Evolutionary conservation across 306 rosid species (phyloP).

Genomic region (Potentilla sterilis): DNA sequence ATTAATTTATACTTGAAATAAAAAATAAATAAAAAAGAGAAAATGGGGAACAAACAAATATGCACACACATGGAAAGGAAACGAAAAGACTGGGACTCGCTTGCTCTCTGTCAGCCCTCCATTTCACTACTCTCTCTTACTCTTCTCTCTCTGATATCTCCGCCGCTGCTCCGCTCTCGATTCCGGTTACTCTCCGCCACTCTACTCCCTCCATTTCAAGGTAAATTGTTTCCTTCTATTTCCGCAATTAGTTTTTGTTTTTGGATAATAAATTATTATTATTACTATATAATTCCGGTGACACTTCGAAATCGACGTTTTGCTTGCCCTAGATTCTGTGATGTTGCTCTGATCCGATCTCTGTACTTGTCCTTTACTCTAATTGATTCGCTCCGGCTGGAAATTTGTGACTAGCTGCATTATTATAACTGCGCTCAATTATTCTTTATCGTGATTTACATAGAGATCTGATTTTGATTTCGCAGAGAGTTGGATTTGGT

Average conservation of each 20-base stretch:
- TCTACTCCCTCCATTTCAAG: slow-evolving; percentile 20
- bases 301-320: slow-evolving; percentile 26
- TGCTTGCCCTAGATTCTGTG: slow-evolving; percentile 45
- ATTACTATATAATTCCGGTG: slow-evolving; percentile 3
- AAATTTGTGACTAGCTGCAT: slow-evolving; percentile 13
- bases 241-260: not conserved
- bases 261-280: not conserved
- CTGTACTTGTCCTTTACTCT: slow-evolving; percentile 4
- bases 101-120: slow-evolving; percentile 20
- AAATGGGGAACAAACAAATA: slow-evolving; percentile 1
- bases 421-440: not conserved
- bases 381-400: not conserved
- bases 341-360: slow-evolving; percentile 57
- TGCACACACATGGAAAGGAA: slow-evolving; percentile 36
- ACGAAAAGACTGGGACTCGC: slow-evolving; percentile 43
- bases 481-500: slow-evolving; percentile 33
- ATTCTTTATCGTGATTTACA: not conserved
- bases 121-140: slow-evolving; percentile 12
- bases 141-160: slow-evolving; percentile 9
- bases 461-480: slow-evolving; percentile 50
- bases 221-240: not conserved
- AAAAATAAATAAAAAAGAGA: not conserved
- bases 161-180: not conserved
- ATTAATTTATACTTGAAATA: too few species aligned
- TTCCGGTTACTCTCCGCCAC: slow-evolving; percentile 15